phyloP scores from a whole-genome alignment of 225 moss, liverwort and hornwort species.

The Anthoceros angustus region DNA sequence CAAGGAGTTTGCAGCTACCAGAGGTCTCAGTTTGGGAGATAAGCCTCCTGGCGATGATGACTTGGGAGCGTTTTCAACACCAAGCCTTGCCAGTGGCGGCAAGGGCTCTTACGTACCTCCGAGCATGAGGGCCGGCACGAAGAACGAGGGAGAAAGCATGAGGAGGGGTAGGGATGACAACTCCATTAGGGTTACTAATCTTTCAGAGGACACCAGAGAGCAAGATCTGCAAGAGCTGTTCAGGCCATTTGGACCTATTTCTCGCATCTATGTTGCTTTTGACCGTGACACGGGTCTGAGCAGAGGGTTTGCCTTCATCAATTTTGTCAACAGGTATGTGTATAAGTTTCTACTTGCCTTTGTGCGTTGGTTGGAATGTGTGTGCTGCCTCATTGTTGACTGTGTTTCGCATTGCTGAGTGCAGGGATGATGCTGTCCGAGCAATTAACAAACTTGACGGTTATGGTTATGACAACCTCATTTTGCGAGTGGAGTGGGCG shows the following conservation, averaged over 20 bases:
- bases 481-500: constrained; percentile 8
- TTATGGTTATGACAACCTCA: constrained; percentile 7
- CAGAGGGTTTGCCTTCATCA: constrained; percentile 88
- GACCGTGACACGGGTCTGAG: constrained; percentile 82
- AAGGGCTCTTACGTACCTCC: constrained; percentile 2
- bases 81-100: background rate
- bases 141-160: constrained; percentile 21
- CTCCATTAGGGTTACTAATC: constrained; percentile 75
- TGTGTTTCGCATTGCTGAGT: constrained; percentile 6
- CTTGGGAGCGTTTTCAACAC: background rate
- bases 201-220: constrained; percentile 83
- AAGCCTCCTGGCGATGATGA: background rate
- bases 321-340: constrained; percentile 69
- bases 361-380: background rate
- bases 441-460: constrained; percentile 8
- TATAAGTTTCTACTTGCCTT: background rate
- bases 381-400: background rate
- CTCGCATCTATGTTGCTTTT: constrained; percentile 82
- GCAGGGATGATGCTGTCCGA: constrained; percentile 84
- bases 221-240: constrained; percentile 95
- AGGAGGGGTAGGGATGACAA: constrained; percentile 86
- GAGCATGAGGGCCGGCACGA: background rate
- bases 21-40: background rate
- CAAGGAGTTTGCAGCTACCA: background rate
- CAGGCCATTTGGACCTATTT: constrained; percentile 84